Conservation (phyloP, 495 filamentous ascomycete genomes). For the Xylaria castorea region DNA sequence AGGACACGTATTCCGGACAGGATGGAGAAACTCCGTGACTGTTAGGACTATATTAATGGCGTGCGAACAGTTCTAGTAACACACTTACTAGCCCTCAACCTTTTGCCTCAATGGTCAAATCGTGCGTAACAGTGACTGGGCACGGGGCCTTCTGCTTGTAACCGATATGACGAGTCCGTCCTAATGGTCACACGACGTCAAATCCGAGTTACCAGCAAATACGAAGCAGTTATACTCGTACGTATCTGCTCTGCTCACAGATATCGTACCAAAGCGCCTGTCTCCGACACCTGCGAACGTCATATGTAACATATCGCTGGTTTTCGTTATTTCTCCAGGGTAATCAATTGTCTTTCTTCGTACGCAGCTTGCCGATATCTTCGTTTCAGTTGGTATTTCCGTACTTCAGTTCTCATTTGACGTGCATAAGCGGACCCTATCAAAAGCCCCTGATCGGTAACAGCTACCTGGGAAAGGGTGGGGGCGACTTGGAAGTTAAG, state of each 20-base stretch:
- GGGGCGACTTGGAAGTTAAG: neutral
- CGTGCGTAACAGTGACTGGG: too few species aligned
- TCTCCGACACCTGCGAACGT: neutral
- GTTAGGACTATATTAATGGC: too few species aligned
- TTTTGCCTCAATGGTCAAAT: too few species aligned
- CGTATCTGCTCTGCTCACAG: neutral
- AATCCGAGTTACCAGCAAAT: neutral
- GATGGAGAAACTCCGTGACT: neutral
- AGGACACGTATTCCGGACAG: neutral
- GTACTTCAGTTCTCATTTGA: neutral
- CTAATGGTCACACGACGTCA: neutral
- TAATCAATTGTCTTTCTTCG: neutral
- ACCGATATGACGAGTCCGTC: neutral
- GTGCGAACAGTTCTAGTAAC: too few species aligned
- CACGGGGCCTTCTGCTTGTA: neutral
- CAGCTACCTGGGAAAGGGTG: slow-evolving; percentile 11
- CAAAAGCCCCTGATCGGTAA: slow-evolving; percentile 11
- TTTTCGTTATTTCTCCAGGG: neutral
- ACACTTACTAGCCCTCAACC: too few species aligned
- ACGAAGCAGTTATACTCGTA: neutral
- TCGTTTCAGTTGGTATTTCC: neutral
- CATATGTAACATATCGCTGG: too few species aligned
- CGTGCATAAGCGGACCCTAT: neutral
- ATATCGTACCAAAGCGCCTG: neutral
- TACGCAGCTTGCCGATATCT: neutral